Conservation (phyloP, 768 basidiomycete species). For the Suillus brevipes region DNA sequence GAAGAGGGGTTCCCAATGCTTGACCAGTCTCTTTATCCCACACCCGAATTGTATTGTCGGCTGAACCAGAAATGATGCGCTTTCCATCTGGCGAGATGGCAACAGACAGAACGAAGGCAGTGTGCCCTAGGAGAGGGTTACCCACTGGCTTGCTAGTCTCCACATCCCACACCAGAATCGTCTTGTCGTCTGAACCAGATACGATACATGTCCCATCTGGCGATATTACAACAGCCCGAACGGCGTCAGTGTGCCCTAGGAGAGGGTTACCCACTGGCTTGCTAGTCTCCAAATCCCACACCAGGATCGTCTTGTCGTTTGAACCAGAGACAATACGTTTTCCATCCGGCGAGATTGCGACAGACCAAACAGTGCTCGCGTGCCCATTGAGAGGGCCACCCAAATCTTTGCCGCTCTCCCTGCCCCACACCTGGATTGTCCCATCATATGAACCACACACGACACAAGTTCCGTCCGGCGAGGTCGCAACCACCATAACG, state of each 20-base stretch:
- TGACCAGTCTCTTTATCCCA: background rate
- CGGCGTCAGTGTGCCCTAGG: background rate
- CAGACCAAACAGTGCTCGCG: background rate
- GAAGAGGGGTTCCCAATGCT: background rate
- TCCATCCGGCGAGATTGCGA: background rate
- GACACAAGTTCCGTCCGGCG: background rate
- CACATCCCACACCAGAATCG: constrained; percentile 5
- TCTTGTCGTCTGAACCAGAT: constrained; percentile 13
- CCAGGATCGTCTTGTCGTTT: constrained; percentile 7
- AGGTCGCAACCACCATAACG: background rate
- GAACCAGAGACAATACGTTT: constrained; percentile 13
- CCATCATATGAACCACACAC: background rate
- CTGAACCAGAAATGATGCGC: background rate
- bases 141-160: no score
- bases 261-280: no score
- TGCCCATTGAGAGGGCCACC: background rate
- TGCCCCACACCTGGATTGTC: background rate
- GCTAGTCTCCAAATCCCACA: background rate
- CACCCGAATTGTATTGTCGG: background rate
- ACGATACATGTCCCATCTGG: background rate
- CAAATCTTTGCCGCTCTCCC: background rate
- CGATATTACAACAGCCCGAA: background rate
- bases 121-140: background rate
- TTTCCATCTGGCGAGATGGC: background rate
- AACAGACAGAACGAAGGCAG: background rate